Conservation (phyloP, 1,284 basidiomycete species). For the Fomitopsis betulina region DNA sequence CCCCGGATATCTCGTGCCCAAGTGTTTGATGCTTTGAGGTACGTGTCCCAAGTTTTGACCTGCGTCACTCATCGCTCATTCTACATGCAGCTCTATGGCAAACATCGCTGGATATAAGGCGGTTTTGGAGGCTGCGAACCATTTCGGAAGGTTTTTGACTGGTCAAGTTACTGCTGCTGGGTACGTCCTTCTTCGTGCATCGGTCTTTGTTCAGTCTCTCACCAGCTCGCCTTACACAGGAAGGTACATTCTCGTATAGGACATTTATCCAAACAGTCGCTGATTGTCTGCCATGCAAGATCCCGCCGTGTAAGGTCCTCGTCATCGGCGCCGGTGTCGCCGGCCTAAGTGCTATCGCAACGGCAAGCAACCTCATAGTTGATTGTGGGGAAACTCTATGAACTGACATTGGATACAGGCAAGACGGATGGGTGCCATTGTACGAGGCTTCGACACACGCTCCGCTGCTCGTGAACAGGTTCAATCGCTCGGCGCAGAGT, state of each 20-base stretch:
- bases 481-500: constrained; percentile 82
- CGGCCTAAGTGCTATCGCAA: constrained; percentile 80
- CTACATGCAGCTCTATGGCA: constrained; percentile 69
- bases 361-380: constrained; percentile 38
- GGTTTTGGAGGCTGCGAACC: constrained; percentile 81
- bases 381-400: not conserved
- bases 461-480: constrained; percentile 83
- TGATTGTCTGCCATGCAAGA: constrained; percentile 36
- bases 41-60: not conserved
- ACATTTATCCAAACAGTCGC: not conserved
- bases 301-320: constrained; percentile 81
- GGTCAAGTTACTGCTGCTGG: constrained; percentile 87
- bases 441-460: constrained; percentile 82
- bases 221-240: constrained; percentile 1
- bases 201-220: not conserved
- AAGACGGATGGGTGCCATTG: constrained; percentile 77
- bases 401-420: constrained; percentile 39
- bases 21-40: constrained; percentile 83
- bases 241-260: constrained; percentile 10
- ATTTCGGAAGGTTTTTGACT: constrained; percentile 82
- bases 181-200: constrained; percentile 36
- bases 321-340: constrained; percentile 86
- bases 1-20: constrained; percentile 85
- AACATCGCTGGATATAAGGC: constrained; percentile 88
- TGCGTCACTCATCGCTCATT: not conserved